Evolutionary conservation across 2,329 filamentous ascomycete species (phyloP).

Genomic region (Xylariaceae sp.): DNA sequence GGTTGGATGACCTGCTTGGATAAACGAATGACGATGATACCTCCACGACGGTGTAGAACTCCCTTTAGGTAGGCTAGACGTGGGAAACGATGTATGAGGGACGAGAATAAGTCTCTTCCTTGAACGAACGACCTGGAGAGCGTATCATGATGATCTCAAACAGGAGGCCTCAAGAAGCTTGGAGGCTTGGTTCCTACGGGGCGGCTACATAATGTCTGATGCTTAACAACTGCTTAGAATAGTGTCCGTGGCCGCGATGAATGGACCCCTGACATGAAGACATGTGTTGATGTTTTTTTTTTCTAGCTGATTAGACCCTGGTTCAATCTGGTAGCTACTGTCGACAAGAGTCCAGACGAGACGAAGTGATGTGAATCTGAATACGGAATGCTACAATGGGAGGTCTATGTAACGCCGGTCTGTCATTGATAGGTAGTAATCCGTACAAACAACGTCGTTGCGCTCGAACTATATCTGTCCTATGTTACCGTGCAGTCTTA

Average conservation of each 20-base stretch:
- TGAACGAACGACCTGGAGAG: background rate
- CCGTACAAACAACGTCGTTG: no score
- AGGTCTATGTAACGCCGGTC: no score
- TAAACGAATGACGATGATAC: slow-evolving; percentile 9
- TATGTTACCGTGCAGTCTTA: no score
- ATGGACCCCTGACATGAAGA: slow-evolving; percentile 24
- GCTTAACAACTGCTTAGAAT: slow-evolving; percentile 36
- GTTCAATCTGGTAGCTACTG: background rate
- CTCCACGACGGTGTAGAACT: background rate
- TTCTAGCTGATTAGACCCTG: slow-evolving; percentile 4
- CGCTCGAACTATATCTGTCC: no score
- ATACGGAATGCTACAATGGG: no score
- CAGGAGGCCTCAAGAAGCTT: slow-evolving; percentile 14
- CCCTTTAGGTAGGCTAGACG: background rate
- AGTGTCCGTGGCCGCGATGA: slow-evolving; percentile 40
- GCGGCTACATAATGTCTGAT: slow-evolving; percentile 26
- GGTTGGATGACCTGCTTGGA: slow-evolving; percentile 32
- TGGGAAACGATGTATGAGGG: background rate
- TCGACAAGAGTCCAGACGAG: background rate
- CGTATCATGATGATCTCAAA: slow-evolving; percentile 19
- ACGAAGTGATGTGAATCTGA: background rate
- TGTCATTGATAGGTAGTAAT: no score
- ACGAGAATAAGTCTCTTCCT: slow-evolving; percentile 5
- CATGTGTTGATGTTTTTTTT: slow-evolving; percentile 1
- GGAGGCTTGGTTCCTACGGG: slow-evolving; percentile 17